Evolutionary conservation across 495 filamentous ascomycete genomes (phyloP).

Genomic region (Penicillium cataractarum): DNA sequence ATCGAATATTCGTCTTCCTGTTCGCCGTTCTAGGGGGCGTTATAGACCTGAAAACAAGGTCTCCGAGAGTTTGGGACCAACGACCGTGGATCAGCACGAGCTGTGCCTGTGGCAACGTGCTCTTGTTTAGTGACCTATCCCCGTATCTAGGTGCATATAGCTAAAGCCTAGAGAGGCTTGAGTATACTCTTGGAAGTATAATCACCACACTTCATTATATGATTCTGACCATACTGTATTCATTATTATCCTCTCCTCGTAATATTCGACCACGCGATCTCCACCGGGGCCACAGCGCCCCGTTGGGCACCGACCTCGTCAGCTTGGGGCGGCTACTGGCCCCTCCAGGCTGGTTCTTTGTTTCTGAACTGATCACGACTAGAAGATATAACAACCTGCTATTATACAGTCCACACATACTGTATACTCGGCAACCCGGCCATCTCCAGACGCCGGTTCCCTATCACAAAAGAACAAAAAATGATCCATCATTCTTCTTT

Average conservation of each 20-base stretch:
- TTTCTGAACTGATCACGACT: background rate
- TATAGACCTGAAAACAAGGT: background rate
- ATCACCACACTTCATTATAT: too few species aligned
- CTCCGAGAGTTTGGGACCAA: background rate
- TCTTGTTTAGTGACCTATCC: background rate
- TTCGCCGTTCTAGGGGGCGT: background rate
- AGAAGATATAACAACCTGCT: too few species aligned
- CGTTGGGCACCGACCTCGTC: conserved; percentile 6
- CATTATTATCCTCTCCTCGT: too few species aligned
- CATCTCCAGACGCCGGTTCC: background rate
- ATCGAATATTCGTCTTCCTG: background rate
- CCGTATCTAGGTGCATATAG: too few species aligned
- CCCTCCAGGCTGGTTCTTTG: conserved; percentile 2
- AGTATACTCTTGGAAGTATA: too few species aligned
- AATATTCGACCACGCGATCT: background rate
- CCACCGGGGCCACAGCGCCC: background rate
- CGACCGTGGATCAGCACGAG: conserved; percentile 4
- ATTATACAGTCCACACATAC: too few species aligned
- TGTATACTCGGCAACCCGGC: background rate
- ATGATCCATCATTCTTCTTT: background rate
- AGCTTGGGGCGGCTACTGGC: conserved; percentile 4
- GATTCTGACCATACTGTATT: too few species aligned
- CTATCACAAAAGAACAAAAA: background rate
- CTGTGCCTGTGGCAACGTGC: background rate
- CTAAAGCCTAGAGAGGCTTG: too few species aligned